Percentiles rank a stretch among this genome's conserved stretches.
Evolutionary conservation across 1,284 basidiomycete genomes (phyloP).

Genomic region (Sanguinoderma infundibulare): DNA sequence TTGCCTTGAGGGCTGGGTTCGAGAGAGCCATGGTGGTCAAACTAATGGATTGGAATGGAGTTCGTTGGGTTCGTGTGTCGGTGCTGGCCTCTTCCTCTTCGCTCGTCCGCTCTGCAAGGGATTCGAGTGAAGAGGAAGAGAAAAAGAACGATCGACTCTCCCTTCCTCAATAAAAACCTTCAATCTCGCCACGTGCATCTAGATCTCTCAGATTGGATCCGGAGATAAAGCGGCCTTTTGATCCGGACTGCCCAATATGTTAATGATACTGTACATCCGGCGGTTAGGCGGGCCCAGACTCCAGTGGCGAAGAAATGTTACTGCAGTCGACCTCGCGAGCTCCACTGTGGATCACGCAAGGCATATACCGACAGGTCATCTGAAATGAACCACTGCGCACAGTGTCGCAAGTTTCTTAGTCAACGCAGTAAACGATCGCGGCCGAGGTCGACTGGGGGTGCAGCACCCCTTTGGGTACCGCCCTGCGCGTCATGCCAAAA

Average conservation of each 20-base stretch:
- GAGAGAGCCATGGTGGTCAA: slow-evolving; percentile 37
- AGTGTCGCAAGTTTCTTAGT: no score
- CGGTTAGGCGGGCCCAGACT: background rate
- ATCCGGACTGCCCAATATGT: background rate
- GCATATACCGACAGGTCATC: no score
- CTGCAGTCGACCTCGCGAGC: no score
- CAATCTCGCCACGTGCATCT: slow-evolving; percentile 11
- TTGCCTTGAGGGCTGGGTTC: slow-evolving; percentile 32
- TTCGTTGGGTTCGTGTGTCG: slow-evolving; percentile 6
- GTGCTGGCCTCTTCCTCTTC: slow-evolving; percentile 57
- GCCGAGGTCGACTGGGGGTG: no score
- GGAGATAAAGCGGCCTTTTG: slow-evolving; percentile 9
- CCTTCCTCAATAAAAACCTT: slow-evolving; percentile 8
- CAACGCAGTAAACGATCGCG: no score
- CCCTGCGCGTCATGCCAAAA: no score
- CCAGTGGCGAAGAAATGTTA: no score
- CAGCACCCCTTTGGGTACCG: no score
- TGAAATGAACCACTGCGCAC: no score
- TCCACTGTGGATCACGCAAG: no score
- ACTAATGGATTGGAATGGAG: slow-evolving; percentile 30
- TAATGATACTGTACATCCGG: background rate
- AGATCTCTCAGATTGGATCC: slow-evolving; percentile 1
- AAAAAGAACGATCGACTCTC: slow-evolving; percentile 36
- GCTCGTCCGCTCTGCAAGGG: slow-evolving; percentile 40
- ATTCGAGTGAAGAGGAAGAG: slow-evolving; percentile 51